Evolutionary conservation across 768 basidiomycete species (phyloP).

Genomic region (Tephrocybe sp.): DNA sequence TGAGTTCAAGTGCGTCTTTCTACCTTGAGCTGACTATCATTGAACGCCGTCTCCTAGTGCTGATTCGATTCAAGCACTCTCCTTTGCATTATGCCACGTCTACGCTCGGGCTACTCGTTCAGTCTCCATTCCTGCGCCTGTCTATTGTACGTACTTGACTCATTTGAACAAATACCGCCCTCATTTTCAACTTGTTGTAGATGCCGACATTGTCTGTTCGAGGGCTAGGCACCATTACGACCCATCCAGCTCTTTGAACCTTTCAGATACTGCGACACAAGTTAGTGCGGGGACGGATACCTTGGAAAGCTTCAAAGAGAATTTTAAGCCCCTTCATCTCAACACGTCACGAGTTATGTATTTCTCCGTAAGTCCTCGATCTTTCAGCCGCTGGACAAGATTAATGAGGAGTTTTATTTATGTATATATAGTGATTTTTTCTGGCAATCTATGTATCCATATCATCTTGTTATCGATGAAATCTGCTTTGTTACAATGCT

Average conservation of each 20-base stretch:
- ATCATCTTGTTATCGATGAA: no score
- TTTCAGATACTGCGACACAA: constrained; percentile 58
- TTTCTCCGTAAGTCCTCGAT: no score
- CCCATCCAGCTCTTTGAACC: constrained; percentile 52
- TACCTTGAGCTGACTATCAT: background rate
- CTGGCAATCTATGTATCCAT: no score
- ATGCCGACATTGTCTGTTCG: constrained; percentile 48
- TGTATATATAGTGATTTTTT: no score
- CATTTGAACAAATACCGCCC: background rate
- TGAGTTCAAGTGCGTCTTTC: constrained; percentile 47
- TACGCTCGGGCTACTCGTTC: constrained; percentile 77
- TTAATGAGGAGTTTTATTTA: no score
- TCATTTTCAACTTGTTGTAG: constrained; percentile 2
- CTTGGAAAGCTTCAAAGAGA: no score
- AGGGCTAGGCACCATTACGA: constrained; percentile 81
- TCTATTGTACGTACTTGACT: constrained; percentile 57
- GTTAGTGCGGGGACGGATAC: no score
- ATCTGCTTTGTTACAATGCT: no score
- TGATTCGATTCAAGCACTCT: constrained; percentile 60
- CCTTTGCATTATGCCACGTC: constrained; percentile 57
- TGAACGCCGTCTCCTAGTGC: constrained; percentile 29
- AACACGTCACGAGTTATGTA: no score
- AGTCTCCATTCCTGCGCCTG: constrained; percentile 80
- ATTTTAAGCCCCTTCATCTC: no score
- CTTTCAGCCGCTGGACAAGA: no score